These are phyloP conservation scores for Trifolium repens DNA, from an alignment of 306 rosid species.

Conservation along the genomic window DNA sequence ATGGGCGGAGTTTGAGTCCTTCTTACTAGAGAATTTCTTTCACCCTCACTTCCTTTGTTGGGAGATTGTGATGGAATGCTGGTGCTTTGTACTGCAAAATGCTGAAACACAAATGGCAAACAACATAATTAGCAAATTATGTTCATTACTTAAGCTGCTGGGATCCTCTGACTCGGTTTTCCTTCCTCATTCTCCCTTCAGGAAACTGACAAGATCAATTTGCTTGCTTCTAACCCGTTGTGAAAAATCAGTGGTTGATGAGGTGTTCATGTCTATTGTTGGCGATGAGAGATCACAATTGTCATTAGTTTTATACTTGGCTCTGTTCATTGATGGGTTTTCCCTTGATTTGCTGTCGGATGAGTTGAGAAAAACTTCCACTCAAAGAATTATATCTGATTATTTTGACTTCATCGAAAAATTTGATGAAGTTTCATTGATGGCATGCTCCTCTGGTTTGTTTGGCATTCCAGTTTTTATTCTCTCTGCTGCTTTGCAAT, in stretches of 20 bases:
- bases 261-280: slow-evolving; percentile 59
- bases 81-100: slow-evolving; percentile 82
- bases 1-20: slow-evolving; percentile 71
- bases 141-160: slow-evolving; percentile 68
- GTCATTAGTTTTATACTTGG: slow-evolving; percentile 57
- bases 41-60: slow-evolving; percentile 94
- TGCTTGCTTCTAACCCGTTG: slow-evolving; percentile 65
- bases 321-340: slow-evolving; percentile 80
- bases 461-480: slow-evolving; percentile 72
- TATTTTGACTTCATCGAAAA: slow-evolving; percentile 64
- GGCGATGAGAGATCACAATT: slow-evolving; percentile 58
- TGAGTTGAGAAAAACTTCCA: slow-evolving; percentile 55
- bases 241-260: slow-evolving; percentile 58
- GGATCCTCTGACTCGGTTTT: slow-evolving; percentile 69
- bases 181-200: slow-evolving; percentile 60
- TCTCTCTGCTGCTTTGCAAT: slow-evolving; percentile 74
- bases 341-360: slow-evolving; percentile 73
- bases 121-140: slow-evolving; percentile 55
- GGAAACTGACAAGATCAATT: slow-evolving; percentile 81
- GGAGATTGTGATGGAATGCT: slow-evolving; percentile 90
- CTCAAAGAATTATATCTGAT: slow-evolving; percentile 59
- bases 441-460: slow-evolving; percentile 45
- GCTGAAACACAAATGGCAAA: slow-evolving; percentile 64
- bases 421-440: slow-evolving; percentile 58
- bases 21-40: slow-evolving; percentile 77